Conservation (phyloP, 371 early-diverging fungal genomes). For the Mortierella sp. region DNA sequence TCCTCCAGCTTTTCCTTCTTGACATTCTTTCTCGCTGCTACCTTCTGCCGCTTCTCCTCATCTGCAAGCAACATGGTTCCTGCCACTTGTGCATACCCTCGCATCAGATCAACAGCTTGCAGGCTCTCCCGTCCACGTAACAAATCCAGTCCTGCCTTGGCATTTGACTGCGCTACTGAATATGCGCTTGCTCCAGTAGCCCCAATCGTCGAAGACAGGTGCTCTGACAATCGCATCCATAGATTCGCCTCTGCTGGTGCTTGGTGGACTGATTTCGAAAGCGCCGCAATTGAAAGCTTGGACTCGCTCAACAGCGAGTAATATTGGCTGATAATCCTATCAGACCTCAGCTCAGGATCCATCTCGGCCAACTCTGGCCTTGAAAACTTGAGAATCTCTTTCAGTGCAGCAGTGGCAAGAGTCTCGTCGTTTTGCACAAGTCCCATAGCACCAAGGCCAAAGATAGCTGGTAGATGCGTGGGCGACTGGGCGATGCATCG, state of each 20-base stretch:
- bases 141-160: constrained; percentile 29
- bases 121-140: constrained; percentile 25
- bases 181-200: constrained; percentile 20
- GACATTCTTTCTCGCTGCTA: constrained; percentile 45
- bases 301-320: constrained; percentile 46
- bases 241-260: constrained; percentile 35
- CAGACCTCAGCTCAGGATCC: constrained; percentile 48
- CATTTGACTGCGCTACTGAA: constrained; percentile 32
- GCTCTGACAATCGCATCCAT: constrained; percentile 44
- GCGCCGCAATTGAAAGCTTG: constrained; percentile 28
- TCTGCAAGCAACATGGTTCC: constrained; percentile 43
- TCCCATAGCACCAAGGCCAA: constrained; percentile 84
- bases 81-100: constrained; percentile 37
- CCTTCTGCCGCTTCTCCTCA: constrained; percentile 38
- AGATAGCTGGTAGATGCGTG: constrained; percentile 76
- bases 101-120: constrained; percentile 25
- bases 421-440: constrained; percentile 79
- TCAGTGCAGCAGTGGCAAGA: constrained; percentile 79
- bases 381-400: constrained; percentile 76
- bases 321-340: constrained; percentile 44
- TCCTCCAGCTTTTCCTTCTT: constrained; percentile 56
- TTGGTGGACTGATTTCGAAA: constrained; percentile 47
- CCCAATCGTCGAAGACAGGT: constrained; percentile 28
- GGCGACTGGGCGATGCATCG: constrained; percentile 60
- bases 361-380: constrained; percentile 39